Conservation (phyloP, 1,284 basidiomycete genomes). For the Amylostereum areolatum region DNA sequence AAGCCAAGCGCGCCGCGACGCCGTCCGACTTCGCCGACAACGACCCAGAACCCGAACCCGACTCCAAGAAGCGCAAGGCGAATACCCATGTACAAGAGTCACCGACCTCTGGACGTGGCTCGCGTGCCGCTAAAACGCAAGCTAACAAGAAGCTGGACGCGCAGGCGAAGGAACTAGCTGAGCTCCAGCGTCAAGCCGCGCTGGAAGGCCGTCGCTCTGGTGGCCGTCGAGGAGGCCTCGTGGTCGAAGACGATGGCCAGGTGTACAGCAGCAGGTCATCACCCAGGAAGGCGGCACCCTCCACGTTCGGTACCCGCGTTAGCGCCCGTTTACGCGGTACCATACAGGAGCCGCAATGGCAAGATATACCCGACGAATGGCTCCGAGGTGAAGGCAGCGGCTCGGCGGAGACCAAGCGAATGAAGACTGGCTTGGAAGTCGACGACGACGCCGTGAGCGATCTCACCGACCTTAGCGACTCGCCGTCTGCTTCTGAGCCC, state of each 20-base stretch:
- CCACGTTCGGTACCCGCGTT: slow-evolving; percentile 49
- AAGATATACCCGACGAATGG: slow-evolving; percentile 75
- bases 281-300: slow-evolving; percentile 5
- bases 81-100: slow-evolving; percentile 11
- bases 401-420: slow-evolving; percentile 17
- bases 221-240: slow-evolving; percentile 6
- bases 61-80: slow-evolving; percentile 20
- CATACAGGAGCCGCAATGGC: slow-evolving; percentile 61
- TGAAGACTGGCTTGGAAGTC: slow-evolving; percentile 50
- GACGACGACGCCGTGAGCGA: slow-evolving; percentile 57
- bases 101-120: slow-evolving; percentile 29
- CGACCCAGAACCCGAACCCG: slow-evolving; percentile 17
- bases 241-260: slow-evolving; percentile 6
- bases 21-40: slow-evolving; percentile 13
- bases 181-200: slow-evolving; percentile 47
- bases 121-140: slow-evolving; percentile 61
- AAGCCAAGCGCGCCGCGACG: slow-evolving; percentile 5
- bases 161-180: slow-evolving; percentile 63
- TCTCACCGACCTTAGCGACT: slow-evolving; percentile 62
- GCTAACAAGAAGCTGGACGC: slow-evolving; percentile 62
- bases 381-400: slow-evolving; percentile 27
- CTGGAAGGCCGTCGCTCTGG: slow-evolving; percentile 8
- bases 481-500: slow-evolving; percentile 5
- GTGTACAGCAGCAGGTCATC: slow-evolving; percentile 9
- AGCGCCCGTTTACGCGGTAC: slow-evolving; percentile 62